These are phyloP conservation scores for Penicillium desertorum DNA, from an alignment of 495 filamentous ascomycete genomes.

Conservation along the genomic window DNA sequence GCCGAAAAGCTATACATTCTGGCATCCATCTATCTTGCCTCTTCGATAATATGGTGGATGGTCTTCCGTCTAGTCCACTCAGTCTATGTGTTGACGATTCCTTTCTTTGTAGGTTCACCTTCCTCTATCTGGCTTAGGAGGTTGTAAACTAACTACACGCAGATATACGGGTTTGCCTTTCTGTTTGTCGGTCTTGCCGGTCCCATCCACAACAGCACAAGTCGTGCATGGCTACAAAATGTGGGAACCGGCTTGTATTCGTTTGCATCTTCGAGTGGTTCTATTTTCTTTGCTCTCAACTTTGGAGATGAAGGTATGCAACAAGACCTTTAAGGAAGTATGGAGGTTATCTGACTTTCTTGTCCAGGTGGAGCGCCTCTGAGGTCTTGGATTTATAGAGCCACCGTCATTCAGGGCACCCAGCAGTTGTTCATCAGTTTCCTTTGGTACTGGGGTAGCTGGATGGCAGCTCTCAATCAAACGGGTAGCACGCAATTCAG, in stretches of 20 bases:
- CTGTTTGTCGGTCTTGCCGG: slow-evolving; percentile 63
- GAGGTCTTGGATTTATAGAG: slow-evolving; percentile 62
- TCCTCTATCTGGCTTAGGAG: not conserved
- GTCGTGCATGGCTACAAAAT: slow-evolving; percentile 50
- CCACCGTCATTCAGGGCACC: slow-evolving; percentile 60
- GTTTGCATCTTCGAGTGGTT: slow-evolving; percentile 49
- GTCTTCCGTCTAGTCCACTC: slow-evolving; percentile 60
- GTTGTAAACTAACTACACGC: slow-evolving; percentile 1
- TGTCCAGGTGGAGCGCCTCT: slow-evolving; percentile 52
- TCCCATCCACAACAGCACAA: slow-evolving; percentile 39
- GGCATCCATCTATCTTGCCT: slow-evolving; percentile 60
- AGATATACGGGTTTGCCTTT: slow-evolving; percentile 62
- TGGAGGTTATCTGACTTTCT: slow-evolving; percentile 16
- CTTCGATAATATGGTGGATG: slow-evolving; percentile 64
- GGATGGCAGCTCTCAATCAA: slow-evolving; percentile 32
- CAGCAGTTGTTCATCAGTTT: slow-evolving; percentile 61
- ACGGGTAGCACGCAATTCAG: slow-evolving; percentile 23
- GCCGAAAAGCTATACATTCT: slow-evolving; percentile 66
- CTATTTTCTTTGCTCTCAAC: slow-evolving; percentile 54
- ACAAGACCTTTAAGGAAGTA: not conserved
- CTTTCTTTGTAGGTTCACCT: slow-evolving; percentile 42
- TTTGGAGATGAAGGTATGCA: slow-evolving; percentile 46
- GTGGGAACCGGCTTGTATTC: slow-evolving; percentile 47
- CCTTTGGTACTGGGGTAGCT: slow-evolving; percentile 65
- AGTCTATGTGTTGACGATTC: slow-evolving; percentile 62